Conservation (phyloP, 73 alveolate genomes). For the Paramecium tetraurelia region DNA sequence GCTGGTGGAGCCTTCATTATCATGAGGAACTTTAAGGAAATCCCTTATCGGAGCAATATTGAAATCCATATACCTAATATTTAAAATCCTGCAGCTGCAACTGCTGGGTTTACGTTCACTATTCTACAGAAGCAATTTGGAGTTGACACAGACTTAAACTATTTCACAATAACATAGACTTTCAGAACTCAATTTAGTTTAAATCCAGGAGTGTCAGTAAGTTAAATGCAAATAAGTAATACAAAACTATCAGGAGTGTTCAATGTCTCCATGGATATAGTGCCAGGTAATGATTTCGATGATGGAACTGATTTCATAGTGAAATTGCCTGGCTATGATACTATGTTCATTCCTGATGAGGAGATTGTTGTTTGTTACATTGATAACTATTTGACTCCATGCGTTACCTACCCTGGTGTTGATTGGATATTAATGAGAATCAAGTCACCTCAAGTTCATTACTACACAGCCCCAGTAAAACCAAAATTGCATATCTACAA, state of each 20-base stretch:
- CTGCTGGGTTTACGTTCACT: background rate
- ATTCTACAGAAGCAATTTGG: background rate
- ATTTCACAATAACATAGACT: background rate
- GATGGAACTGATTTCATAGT: background rate
- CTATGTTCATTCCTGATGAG: conserved; percentile 22
- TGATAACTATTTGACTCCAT: conserved; percentile 19
- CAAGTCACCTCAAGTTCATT: background rate
- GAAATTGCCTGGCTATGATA: conserved; percentile 45
- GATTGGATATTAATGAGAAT: conserved; percentile 41
- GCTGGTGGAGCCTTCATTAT: background rate
- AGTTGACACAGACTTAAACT: background rate
- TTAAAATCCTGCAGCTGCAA: background rate
- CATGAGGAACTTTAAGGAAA: conserved; percentile 3
- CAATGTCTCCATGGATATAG: background rate
- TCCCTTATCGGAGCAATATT: background rate
- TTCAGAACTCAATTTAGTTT: background rate
- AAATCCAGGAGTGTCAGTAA: conserved; percentile 8
- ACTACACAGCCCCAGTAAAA: background rate
- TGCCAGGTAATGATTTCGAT: background rate
- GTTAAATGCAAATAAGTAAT: background rate
- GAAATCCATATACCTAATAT: conserved; percentile 8
- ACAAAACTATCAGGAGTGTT: background rate
- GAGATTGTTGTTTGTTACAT: conserved; percentile 23
- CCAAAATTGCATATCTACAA: conserved; percentile 1
- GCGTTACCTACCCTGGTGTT: background rate